These are phyloP conservation scores for Graphilbum sp. DNA, from an alignment of 2,329 filamentous ascomycete species.

Conservation along the genomic window DNA sequence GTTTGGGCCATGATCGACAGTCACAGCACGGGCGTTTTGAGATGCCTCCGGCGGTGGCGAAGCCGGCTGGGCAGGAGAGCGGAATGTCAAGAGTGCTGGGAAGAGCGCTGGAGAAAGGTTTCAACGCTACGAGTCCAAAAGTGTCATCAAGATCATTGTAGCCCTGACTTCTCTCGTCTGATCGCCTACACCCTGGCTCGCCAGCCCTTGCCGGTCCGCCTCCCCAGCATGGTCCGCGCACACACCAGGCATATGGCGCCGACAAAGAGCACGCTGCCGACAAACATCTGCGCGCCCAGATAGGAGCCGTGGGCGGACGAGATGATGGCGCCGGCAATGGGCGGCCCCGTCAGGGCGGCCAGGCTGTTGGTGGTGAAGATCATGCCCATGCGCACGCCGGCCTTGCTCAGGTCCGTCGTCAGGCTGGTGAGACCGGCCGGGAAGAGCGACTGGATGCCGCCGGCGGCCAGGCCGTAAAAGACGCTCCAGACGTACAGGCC, in stretches of 20 bases:
- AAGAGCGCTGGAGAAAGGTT: no score
- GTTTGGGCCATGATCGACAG: no score
- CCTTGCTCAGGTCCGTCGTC: slow-evolving; percentile 32
- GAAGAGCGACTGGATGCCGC: slow-evolving; percentile 49
- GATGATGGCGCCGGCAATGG: slow-evolving; percentile 34
- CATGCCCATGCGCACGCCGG: slow-evolving; percentile 42
- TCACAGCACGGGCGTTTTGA: no score
- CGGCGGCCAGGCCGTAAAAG: slow-evolving; percentile 47
- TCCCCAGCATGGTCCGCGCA: slow-evolving; percentile 22
- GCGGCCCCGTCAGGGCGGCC: slow-evolving; percentile 33
- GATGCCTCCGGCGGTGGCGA: no score
- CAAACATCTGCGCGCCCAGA: slow-evolving; percentile 31
- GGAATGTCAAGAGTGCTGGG: no score
- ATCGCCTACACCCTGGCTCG: slow-evolving; percentile 23
- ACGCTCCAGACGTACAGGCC: slow-evolving; percentile 46
- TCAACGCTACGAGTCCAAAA: no score
- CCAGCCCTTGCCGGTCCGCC: slow-evolving; percentile 21
- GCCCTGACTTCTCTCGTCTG: no score
- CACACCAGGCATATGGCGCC: slow-evolving; percentile 22
- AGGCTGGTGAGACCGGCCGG: slow-evolving; percentile 42
- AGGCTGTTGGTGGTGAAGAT: slow-evolving; percentile 38
- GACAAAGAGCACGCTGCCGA: slow-evolving; percentile 24
- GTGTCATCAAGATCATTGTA: no score
- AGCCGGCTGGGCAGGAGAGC: no score
- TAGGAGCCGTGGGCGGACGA: slow-evolving; percentile 24